Conservation (phyloP, 2,329 filamentous ascomycete genomes). For the Ophiocordyceps polyrhachis-furcata region DNA sequence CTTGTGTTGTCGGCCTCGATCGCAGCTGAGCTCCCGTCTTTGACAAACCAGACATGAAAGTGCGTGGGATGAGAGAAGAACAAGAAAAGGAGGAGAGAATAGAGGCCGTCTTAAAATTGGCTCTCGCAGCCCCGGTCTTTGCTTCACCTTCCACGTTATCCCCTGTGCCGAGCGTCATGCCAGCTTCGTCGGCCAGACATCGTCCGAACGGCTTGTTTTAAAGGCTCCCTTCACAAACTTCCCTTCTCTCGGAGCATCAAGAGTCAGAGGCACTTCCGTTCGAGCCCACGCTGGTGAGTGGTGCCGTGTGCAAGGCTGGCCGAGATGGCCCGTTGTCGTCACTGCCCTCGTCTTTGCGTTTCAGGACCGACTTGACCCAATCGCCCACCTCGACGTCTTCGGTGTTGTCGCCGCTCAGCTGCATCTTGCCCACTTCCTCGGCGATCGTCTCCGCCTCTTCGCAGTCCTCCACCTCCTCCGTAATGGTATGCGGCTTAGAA, state of each 20-base stretch:
- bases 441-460: conserved; percentile 25
- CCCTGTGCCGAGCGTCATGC: not conserved
- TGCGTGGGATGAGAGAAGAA: not conserved
- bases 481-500: conserved; percentile 56
- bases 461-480: conserved; percentile 48
- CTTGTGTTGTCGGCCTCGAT: not conserved
- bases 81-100: not conserved
- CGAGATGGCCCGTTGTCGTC: conserved; percentile 32
- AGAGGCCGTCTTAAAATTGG: not conserved
- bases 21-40: not conserved
- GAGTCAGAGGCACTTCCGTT: conserved; percentile 18
- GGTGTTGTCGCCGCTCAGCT: conserved; percentile 17
- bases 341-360: conserved; percentile 31
- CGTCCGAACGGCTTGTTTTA: too few species aligned
- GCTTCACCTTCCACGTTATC: not conserved
- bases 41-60: not conserved
- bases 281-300: conserved; percentile 54
- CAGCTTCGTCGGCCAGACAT: conserved; percentile 1
- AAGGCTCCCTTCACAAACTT: not conserved
- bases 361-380: conserved; percentile 63
- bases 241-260: not conserved
- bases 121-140: not conserved
- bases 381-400: conserved; percentile 68
- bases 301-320: conserved; percentile 75
- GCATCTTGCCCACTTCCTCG: conserved; percentile 24